These are phyloP conservation scores for Phytophthora nicotianae DNA, from an alignment of 352 stramenopile genomes.

Conservation along the genomic window DNA sequence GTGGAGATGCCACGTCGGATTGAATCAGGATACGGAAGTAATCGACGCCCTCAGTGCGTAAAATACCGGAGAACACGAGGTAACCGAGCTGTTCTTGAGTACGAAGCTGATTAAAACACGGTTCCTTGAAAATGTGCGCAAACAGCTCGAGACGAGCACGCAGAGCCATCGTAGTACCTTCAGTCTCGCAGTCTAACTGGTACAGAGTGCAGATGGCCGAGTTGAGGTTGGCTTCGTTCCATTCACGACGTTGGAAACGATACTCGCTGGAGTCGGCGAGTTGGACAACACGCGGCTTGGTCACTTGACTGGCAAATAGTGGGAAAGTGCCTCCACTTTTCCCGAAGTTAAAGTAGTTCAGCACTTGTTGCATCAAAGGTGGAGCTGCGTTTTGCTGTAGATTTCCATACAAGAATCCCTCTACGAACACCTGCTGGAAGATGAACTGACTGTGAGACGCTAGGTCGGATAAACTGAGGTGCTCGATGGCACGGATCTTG, in stretches of 20 bases:
- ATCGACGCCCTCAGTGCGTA: conserved; percentile 53
- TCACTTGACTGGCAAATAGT: conserved; percentile 51
- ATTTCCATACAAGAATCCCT: conserved; percentile 81
- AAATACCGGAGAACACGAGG: conserved; percentile 74
- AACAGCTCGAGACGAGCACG: conserved; percentile 77
- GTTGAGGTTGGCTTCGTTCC: conserved; percentile 78
- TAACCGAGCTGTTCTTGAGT: conserved; percentile 93
- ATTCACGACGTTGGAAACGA: conserved; percentile 56
- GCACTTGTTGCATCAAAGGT: conserved; percentile 51
- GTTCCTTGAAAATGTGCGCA: conserved; percentile 89
- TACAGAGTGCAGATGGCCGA: conserved; percentile 77
- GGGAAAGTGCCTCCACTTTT: conserved; percentile 36
- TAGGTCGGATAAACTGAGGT: conserved; percentile 61
- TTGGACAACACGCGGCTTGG: conserved; percentile 60
- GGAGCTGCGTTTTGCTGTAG: conserved; percentile 33
- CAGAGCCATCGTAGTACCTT: conserved; percentile 44
- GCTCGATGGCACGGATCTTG: conserved; percentile 77
- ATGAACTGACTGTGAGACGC: conserved; percentile 52
- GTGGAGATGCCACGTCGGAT: conserved; percentile 71
- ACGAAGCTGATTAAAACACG: conserved; percentile 93
- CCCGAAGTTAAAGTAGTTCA: conserved; percentile 47
- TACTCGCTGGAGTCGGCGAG: conserved; percentile 59
- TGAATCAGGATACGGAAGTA: conserved; percentile 86
- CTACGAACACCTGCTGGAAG: conserved; percentile 77
- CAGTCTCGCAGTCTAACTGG: conserved; percentile 62